Evolutionary conservation across 768 basidiomycete genomes (phyloP), one percentile per base, ranked within the genome.

Genomic region (Tulasnella sp.): DNA sequence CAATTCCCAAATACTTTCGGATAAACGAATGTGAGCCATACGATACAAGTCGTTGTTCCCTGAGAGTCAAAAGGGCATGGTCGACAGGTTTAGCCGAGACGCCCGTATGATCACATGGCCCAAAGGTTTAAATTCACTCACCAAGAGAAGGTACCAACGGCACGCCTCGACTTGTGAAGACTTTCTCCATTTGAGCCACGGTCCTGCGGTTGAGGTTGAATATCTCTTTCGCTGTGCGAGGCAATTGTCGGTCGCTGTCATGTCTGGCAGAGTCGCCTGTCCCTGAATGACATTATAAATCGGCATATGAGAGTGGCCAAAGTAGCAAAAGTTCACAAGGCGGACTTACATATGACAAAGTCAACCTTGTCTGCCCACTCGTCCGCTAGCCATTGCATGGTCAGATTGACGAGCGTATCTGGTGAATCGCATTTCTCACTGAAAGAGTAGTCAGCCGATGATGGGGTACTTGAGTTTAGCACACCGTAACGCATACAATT

Each of bases 31-130:
- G n/a, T n/a, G n/a, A n/a, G n/a, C n/a, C 62, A 76, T 72, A 87
- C 85, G 89, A 81, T 87, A 92, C 50, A 93, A 78, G 73, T 93
- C 91, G 70, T 93, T 93, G 70, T 93, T 93, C 22, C 90, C 90
- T 87, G 62, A 48, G 24, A 22, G 42, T 27, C n/a, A n/a, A 56
- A 30, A 46, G 49, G 34, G 41, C 34, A 38, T 25, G 19, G 29
- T 45, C 34, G 54, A n/a, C n/a, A n/a, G n/a, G n/a, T n/a, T n/a
- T n/a, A n/a, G n/a, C n/a, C n/a, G n/a, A n/a, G n/a, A n/a, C n/a
- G n/a, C n/a, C n/a, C n/a, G n/a, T n/a, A n/a, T n/a, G n/a, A n/a
- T n/a, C n/a, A n/a, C n/a, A n/a, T n/a, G n/a, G n/a, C n/a, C n/a
- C n/a, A n/a, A n/a, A n/a, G n/a, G n/a, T n/a, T n/a, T n/a, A n/a